A percentile compares a stretch with the other conserved stretches of the same genome.
Conservation (phyloP, 2,329 filamentous ascomycete species). For the Xylaria sp. region DNA sequence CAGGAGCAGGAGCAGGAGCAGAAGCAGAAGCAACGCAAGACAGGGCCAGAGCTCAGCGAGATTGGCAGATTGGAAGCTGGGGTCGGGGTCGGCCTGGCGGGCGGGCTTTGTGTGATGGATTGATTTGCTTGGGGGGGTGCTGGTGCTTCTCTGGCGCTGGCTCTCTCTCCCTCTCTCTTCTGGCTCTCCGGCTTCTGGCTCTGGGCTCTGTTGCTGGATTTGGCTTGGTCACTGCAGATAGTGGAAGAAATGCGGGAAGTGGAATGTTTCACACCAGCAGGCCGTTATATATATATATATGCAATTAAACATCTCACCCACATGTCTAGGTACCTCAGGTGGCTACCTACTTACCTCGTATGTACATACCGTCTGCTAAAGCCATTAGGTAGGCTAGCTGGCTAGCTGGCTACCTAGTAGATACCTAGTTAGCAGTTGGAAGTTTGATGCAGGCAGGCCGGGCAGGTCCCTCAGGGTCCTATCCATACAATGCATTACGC, state of each 20-base stretch:
- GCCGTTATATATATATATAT: neutral
- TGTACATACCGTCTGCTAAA: neutral
- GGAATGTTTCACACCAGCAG: neutral
- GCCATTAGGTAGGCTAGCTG: no score
- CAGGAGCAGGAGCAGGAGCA: neutral
- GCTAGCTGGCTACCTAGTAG: no score
- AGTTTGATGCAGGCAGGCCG: no score
- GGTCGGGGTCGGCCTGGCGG: neutral
- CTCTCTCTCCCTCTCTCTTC: neutral
- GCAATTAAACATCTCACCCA: neutral
- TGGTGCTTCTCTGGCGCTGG: neutral
- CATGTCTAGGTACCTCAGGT: neutral
- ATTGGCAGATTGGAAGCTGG: constrained; percentile 12
- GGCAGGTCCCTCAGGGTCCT: no score
- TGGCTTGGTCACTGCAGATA: neutral
- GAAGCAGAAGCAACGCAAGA: neutral
- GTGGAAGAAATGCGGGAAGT: neutral
- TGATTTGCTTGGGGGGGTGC: neutral
- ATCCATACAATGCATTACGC: no score
- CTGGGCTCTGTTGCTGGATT: neutral
- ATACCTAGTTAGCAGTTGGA: no score
- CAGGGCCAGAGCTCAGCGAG: constrained; percentile 4
- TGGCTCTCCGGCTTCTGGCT: neutral
- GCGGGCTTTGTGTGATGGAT: neutral
- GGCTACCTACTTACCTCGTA: no score